Evolutionary conservation across 2,329 filamentous ascomycete genomes (phyloP).

Genomic region (Penicillium sp.): DNA sequence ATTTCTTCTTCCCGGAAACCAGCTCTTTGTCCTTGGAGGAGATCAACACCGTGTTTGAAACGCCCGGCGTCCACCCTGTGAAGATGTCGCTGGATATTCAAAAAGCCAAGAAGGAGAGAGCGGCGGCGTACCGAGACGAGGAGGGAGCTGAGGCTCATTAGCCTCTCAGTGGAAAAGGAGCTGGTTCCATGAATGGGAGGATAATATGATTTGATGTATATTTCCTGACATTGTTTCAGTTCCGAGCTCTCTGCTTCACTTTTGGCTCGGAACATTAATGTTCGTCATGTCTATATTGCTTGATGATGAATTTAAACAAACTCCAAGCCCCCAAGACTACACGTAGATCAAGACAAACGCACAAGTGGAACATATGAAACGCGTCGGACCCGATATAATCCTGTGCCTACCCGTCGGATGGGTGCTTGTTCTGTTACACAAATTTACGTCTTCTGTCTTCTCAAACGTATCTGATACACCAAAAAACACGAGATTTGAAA

Average conservation of each 20-base stretch:
- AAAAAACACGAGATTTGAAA: neutral
- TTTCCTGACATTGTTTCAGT: neutral
- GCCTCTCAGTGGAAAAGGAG: neutral
- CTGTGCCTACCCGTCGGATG: conserved; percentile 23
- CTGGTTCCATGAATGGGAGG: neutral
- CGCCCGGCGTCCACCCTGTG: conserved; percentile 43
- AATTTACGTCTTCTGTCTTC: conserved; percentile 13
- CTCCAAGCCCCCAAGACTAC: neutral
- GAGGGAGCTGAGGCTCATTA: conserved; percentile 5
- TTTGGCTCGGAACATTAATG: neutral
- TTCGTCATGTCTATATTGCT: neutral
- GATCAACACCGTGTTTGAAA: conserved; percentile 60
- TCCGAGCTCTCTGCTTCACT: neutral
- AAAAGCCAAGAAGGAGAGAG: conserved; percentile 40
- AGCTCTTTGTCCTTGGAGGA: conserved; percentile 54
- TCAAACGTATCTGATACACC: conserved; percentile 5
- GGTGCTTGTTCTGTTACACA: conserved; percentile 22
- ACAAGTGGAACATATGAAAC: conserved; percentile 23
- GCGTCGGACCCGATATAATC: conserved; percentile 16
- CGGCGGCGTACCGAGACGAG: conserved; percentile 21
- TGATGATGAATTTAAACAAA: neutral
- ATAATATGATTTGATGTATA: neutral
- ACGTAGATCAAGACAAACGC: conserved; percentile 3
- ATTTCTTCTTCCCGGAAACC: conserved; percentile 56
- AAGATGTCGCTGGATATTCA: conserved; percentile 47